Percentiles rank a stretch among this genome's conserved stretches.
Evolutionary conservation across 2,329 filamentous ascomycete species (phyloP).

Genomic region (Golovinomyces cichoracearum): DNA sequence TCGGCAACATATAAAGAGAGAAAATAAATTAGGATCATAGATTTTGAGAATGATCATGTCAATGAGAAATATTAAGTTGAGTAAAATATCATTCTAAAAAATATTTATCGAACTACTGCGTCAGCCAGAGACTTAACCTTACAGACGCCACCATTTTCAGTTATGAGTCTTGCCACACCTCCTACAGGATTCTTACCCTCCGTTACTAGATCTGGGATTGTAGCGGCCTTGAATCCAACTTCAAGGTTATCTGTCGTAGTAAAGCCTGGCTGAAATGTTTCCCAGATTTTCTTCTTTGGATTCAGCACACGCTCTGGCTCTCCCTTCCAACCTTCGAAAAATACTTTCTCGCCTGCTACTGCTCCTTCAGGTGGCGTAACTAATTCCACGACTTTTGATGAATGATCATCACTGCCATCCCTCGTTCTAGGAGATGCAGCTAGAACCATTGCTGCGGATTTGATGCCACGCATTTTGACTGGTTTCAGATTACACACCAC

Average conservation of each 20-base stretch:
- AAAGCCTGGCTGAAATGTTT: conserved; percentile 87
- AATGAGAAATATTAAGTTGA: no score
- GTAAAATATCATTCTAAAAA: no score
- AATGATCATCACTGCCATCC: conserved; percentile 61
- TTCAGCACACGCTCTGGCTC: conserved; percentile 84
- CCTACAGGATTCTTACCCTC: conserved; percentile 25
- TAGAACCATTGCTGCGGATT: conserved; percentile 68
- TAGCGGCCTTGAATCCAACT: conserved; percentile 62
- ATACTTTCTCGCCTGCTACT: conserved; percentile 64
- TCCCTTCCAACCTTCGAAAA: conserved; percentile 82
- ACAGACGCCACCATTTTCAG: conserved; percentile 53
- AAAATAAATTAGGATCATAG: no score
- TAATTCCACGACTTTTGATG: conserved; percentile 77
- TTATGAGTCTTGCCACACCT: conserved; percentile 39
- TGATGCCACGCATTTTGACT: conserved; percentile 89
- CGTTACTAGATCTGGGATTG: conserved; percentile 51
- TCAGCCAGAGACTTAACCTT: conserved; percentile 58
- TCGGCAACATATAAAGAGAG: no score
- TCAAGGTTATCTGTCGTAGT: conserved; percentile 59
- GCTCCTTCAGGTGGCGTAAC: conserved; percentile 57
- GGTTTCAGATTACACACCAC: conserved; percentile 96
- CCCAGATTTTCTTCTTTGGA: conserved; percentile 99
- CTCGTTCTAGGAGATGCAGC: conserved; percentile 66
- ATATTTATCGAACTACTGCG: conserved; percentile 48
- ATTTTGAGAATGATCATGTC: no score